These are phyloP conservation scores for Castanospermum australe DNA, from an alignment of 306 rosid species.

Conservation along the genomic window DNA sequence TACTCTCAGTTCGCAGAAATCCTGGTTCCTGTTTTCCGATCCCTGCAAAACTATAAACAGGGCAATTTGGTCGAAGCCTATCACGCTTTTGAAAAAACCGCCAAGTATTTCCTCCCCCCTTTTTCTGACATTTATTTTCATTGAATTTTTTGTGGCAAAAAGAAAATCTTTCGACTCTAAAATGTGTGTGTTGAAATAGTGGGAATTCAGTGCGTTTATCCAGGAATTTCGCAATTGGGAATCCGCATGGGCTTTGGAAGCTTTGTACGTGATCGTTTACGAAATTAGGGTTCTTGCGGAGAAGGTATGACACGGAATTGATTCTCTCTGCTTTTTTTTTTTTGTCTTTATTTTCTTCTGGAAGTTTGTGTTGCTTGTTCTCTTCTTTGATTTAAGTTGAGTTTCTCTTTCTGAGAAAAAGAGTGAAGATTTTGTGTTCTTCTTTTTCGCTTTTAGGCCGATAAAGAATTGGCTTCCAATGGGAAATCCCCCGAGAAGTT, in stretches of 20 bases:
- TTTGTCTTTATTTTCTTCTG: neutral
- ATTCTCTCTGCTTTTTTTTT: neutral
- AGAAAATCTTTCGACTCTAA: neutral
- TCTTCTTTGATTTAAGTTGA: neutral
- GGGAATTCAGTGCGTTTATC: conserved; percentile 73
- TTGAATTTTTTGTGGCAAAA: neutral
- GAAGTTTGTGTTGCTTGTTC: neutral
- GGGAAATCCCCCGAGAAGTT: conserved; percentile 91
- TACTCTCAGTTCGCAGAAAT: conserved; percentile 66
- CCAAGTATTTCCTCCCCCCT: conserved; percentile 43
- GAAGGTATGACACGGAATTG: conserved; percentile 44
- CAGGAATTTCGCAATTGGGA: conserved; percentile 98
- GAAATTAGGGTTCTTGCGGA: conserved; percentile 95
- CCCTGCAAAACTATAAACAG: conserved; percentile 60
- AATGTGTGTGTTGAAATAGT: neutral
- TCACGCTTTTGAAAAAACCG: conserved; percentile 77
- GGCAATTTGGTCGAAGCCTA: conserved; percentile 65
- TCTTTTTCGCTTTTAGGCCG: conserved; percentile 52
- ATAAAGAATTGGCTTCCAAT: conserved; percentile 66
- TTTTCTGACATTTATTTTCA: neutral
- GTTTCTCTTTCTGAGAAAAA: neutral
- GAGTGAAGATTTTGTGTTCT: neutral
- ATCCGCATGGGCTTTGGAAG: conserved; percentile 92
- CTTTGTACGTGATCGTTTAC: conserved; percentile 71
- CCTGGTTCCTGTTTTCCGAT: conserved; percentile 67